These are phyloP conservation scores for Myriosclerotinia curreyana DNA, from an alignment of 2,329 filamentous ascomycete species.

Conservation along the genomic window DNA sequence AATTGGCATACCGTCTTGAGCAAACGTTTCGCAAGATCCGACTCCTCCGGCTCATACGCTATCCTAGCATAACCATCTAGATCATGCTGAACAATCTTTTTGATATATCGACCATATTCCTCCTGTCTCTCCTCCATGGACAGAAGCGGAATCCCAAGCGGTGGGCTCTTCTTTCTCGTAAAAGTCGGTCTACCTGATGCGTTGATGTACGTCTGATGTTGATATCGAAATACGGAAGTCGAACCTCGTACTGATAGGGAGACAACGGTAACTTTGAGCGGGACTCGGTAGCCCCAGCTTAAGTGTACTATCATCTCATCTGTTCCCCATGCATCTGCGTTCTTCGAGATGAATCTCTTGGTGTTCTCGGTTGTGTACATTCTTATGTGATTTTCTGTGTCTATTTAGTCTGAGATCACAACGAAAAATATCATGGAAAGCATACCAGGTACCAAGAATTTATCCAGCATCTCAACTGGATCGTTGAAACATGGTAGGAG, in stretches of 20 bases:
- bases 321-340: conserved; percentile 34
- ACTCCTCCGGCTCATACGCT: conserved; percentile 34
- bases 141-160: conserved; percentile 34
- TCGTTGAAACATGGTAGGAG: conserved; percentile 39
- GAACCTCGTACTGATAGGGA: conserved; percentile 30
- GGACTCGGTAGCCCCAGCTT: conserved; percentile 34
- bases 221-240: conserved; percentile 32
- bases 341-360: conserved; percentile 33
- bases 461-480: conserved; percentile 35
- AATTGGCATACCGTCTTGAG: conserved; percentile 31
- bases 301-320: conserved; percentile 31
- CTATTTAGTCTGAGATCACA: conserved; percentile 9
- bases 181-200: conserved; percentile 25
- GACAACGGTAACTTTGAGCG: conserved; percentile 34
- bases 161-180: conserved; percentile 33
- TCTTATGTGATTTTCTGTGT: conserved; percentile 33
- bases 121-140: conserved; percentile 36
- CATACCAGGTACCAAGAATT: conserved; percentile 36
- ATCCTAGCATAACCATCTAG: conserved; percentile 29
- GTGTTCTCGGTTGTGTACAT: conserved; percentile 36
- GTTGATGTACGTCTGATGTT: conserved; percentile 25
- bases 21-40: conserved; percentile 32
- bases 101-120: conserved; percentile 33
- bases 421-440: neutral
- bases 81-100: conserved; percentile 32